phyloP scores from a whole-genome alignment of 331 rosid genomes.

The Ulmus americana region DNA sequence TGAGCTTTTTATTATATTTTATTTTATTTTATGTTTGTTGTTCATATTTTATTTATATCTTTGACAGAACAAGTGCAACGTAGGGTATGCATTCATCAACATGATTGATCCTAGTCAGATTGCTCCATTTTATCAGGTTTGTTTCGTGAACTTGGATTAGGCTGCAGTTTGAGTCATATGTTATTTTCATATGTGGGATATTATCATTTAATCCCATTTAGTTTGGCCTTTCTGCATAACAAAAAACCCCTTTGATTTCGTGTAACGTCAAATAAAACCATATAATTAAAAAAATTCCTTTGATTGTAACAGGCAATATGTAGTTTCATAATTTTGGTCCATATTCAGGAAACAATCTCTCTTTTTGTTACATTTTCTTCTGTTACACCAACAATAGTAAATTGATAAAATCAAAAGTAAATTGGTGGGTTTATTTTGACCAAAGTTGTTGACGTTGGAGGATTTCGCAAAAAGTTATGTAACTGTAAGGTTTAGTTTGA shows the following conservation, averaged over 20 bases:
- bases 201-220: too few species aligned
- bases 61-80: constrained; percentile 84
- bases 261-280: too few species aligned
- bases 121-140: constrained; percentile 73
- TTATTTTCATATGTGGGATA: not conserved
- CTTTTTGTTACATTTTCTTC: not conserved
- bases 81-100: constrained; percentile 89
- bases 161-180: constrained; percentile 15
- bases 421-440: too few species aligned
- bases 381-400: too few species aligned
- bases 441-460: too few species aligned
- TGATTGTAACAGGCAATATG: too few species aligned
- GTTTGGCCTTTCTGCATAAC: too few species aligned
- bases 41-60: constrained; percentile 12
- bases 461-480: too few species aligned
- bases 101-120: constrained; percentile 77
- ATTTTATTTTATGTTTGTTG: constrained; percentile 24
- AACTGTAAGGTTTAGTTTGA: too few species aligned
- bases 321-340: not conserved
- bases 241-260: too few species aligned
- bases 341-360: constrained; percentile 3
- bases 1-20: not conserved
- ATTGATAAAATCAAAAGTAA: too few species aligned
- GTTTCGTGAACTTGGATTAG: constrained; percentile 7
- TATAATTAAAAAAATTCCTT: too few species aligned